Evolutionary conservation across 805 yeast species (phyloP), one percentile per base, ranked within the genome.

Genomic region (Myxozyma melibiosi): DNA sequence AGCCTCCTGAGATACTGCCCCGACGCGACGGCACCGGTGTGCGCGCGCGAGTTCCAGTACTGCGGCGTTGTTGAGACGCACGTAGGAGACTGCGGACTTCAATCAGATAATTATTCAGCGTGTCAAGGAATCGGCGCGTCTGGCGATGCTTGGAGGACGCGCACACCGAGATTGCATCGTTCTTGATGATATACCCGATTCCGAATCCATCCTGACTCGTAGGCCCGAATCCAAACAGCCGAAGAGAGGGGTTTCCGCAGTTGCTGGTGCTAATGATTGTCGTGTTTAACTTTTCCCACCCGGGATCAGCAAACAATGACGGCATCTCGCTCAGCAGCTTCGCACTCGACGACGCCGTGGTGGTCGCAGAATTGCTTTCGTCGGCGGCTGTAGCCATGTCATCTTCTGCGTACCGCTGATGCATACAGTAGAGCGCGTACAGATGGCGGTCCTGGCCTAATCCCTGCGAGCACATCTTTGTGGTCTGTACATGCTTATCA

Each of bases 361-460:
- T 18, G 3, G 47, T 33, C 9, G 48, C 47, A 2, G 41, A 34
- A 27, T 14, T 16, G 64, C 42, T 22, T 63, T 57, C 39, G 65
- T 55, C 42, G 44, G 50, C 38, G 47, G 50, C 43, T 16, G 47
- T n/a, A 11, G 47, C 31, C 20, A 55, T 59, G 8, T 56, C 62
- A 35, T 69, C 72, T 40, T 67, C 72, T 6, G 64, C 64, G 27
- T 60, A 58, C 16, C 73, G 57, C 68, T 87, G 86, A 96, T 96
- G 90, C 63, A 88, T 85, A 66, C 94, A 88, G 68, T 86, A 88
- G 43, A 90, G 75, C 0, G 96, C 97, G 72, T 85, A 90, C 54
- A 90, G 74, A 70, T 90, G 96, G 67, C 97, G 83, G 70, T 90
- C 97, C 66, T 88, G 95, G n/a, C 97, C 97, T 48, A 84, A 76